A percentile compares a stretch with the other conserved stretches of the same genome.
These are phyloP conservation scores for Huntiella savannae DNA, from an alignment of 2,329 filamentous ascomycete species.

Conservation along the genomic window DNA sequence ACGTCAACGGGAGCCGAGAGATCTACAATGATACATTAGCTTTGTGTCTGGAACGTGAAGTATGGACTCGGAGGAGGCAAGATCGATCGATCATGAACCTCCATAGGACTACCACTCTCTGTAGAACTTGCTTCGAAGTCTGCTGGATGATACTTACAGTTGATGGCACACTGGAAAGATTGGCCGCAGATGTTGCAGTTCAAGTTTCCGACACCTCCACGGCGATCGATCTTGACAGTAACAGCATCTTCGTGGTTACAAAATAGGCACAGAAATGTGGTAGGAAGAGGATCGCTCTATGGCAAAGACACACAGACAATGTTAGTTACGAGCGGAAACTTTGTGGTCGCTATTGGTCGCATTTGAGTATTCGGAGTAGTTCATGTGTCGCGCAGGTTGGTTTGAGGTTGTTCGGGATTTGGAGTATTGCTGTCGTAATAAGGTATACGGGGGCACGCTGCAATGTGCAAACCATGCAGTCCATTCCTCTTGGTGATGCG, in stretches of 20 bases:
- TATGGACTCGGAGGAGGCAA: background rate
- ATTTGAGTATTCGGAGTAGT: too few relatives aligned
- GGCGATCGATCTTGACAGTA: conserved; percentile 82
- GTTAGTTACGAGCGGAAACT: too few relatives aligned
- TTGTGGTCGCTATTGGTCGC: too few relatives aligned
- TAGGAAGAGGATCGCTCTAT: conserved; percentile 52
- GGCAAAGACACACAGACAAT: conserved; percentile 1
- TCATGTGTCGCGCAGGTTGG: too few relatives aligned
- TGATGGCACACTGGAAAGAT: conserved; percentile 79
- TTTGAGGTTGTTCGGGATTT: too few relatives aligned
- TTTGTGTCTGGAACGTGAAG: background rate
- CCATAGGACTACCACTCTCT: background rate
- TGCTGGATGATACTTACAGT: conserved; percentile 41
- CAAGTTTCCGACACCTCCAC: conserved; percentile 65
- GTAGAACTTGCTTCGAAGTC: background rate
- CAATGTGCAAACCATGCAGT: too few relatives aligned
- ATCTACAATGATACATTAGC: conserved; percentile 30
- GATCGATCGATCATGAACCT: background rate
- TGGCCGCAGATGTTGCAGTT: conserved; percentile 89
- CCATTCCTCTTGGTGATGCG: too few relatives aligned
- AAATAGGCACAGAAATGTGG: conserved; percentile 89
- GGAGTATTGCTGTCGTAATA: too few relatives aligned
- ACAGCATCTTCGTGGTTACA: conserved; percentile 96
- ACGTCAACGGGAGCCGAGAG: conserved; percentile 85
- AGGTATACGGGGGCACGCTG: too few relatives aligned